Evolutionary conservation across 2,329 filamentous ascomycete species (phyloP).

Genomic region (Aspergillus novoparasiticus): DNA sequence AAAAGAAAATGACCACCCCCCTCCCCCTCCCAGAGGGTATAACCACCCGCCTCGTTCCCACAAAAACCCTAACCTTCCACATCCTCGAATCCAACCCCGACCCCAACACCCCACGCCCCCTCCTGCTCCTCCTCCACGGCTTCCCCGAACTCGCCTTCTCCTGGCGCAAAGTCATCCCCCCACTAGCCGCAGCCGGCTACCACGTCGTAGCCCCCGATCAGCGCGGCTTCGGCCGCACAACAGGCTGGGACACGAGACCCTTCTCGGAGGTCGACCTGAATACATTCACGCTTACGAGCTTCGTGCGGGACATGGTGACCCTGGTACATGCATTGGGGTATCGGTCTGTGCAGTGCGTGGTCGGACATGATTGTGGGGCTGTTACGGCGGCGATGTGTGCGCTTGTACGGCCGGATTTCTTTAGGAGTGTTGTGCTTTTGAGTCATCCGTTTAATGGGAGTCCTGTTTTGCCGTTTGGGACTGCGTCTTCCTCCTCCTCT

Average conservation of each 20-base stretch:
- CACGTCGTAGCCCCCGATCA: constrained; percentile 69
- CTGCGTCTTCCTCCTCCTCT: constrained; percentile 24
- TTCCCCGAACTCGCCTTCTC: constrained; percentile 71
- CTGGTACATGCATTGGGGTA: constrained; percentile 65
- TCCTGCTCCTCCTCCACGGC: constrained; percentile 66
- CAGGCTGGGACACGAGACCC: constrained; percentile 57
- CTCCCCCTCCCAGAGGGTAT: constrained; percentile 60
- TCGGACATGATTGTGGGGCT: constrained; percentile 70
- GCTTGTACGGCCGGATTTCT: constrained; percentile 66
- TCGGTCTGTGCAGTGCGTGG: constrained; percentile 57
- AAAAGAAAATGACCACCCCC: background rate
- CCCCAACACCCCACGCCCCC: constrained; percentile 48
- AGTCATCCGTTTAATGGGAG: constrained; percentile 65
- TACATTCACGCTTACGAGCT: constrained; percentile 59
- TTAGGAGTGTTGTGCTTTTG: constrained; percentile 64
- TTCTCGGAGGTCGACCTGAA: constrained; percentile 58
- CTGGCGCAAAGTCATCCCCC: constrained; percentile 65
- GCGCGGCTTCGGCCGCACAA: constrained; percentile 68
- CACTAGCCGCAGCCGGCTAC: constrained; percentile 62
- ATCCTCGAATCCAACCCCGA: constrained; percentile 55
- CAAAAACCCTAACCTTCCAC: constrained; percentile 63
- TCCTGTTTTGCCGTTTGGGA: constrained; percentile 52
- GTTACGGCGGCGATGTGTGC: constrained; percentile 62
- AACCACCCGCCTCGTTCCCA: constrained; percentile 59
- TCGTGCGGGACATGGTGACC: constrained; percentile 64